phyloP scores from a whole-genome alignment of 1,139 yeast genomes.

The Diutina pseudorugosa region DNA sequence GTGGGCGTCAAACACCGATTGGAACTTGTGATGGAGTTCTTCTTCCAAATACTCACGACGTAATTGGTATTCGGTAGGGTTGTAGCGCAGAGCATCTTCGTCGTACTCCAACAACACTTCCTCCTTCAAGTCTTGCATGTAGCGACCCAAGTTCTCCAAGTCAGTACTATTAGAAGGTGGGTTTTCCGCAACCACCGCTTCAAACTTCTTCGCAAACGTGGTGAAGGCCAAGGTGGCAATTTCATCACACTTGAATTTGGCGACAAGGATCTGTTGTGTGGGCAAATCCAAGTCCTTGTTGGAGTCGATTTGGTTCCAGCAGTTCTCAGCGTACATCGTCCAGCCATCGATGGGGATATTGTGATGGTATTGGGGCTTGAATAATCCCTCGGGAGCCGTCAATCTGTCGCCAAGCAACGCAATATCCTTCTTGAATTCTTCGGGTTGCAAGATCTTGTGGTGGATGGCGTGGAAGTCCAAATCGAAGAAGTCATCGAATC shows the following conservation, averaged over 20 bases:
- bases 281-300: slow-evolving; percentile 94
- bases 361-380: slow-evolving; percentile 68
- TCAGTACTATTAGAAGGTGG: slow-evolving; percentile 10
- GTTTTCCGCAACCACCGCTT: slow-evolving; percentile 1
- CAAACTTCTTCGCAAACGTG: slow-evolving; percentile 29
- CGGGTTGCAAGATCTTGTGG: slow-evolving; percentile 75
- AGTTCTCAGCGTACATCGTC: slow-evolving; percentile 80
- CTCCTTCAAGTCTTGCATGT: slow-evolving; percentile 28
- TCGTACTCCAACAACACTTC: slow-evolving; percentile 47
- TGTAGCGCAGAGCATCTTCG: slow-evolving; percentile 60
- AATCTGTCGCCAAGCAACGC: slow-evolving; percentile 51
- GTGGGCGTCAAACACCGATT: slow-evolving; percentile 28
- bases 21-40: slow-evolving; percentile 33
- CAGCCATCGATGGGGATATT: slow-evolving; percentile 91
- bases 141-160: slow-evolving; percentile 27
- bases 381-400: slow-evolving; percentile 27
- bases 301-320: slow-evolving; percentile 89
- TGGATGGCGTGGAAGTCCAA: slow-evolving; percentile 70
- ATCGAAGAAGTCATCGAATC: slow-evolving; percentile 72
- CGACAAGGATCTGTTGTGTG: slow-evolving; percentile 89
- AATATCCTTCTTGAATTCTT: slow-evolving; percentile 58
- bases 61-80: slow-evolving; percentile 48
- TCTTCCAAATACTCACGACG: slow-evolving; percentile 37
- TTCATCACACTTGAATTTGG: slow-evolving; percentile 91
- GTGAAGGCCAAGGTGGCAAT: slow-evolving; percentile 43